Evolutionary conservation across 371 early-diverging fungal species (phyloP).

Genomic region (Mucor piriformis): DNA sequence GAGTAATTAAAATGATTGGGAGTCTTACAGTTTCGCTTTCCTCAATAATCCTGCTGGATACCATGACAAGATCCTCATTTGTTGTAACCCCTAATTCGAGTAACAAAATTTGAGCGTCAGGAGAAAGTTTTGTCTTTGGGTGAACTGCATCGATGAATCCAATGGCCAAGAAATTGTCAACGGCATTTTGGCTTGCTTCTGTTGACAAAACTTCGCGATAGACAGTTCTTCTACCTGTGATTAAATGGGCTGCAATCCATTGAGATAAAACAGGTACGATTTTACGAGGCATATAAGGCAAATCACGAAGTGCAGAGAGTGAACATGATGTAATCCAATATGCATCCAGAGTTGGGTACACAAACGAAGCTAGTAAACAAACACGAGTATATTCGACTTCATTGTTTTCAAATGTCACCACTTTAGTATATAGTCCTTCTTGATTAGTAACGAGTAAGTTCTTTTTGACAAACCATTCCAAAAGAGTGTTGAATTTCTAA

Average conservation of each 20-base stretch:
- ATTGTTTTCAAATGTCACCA: slow-evolving; percentile 31
- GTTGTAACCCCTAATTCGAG: slow-evolving; percentile 50
- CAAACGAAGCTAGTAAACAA: slow-evolving; percentile 49
- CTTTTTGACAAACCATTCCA: slow-evolving; percentile 38
- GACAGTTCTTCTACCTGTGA: slow-evolving; percentile 50
- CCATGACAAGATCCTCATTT: slow-evolving; percentile 54
- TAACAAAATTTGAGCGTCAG: slow-evolving; percentile 51
- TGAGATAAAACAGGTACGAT: slow-evolving; percentile 51
- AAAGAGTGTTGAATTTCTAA: slow-evolving; percentile 43
- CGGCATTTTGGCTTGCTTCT: slow-evolving; percentile 52
- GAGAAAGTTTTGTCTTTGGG: slow-evolving; percentile 47
- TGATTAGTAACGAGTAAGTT: slow-evolving; percentile 21
- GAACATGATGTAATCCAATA: slow-evolving; percentile 59
- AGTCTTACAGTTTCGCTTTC: slow-evolving; percentile 13
- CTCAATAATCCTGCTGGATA: slow-evolving; percentile 24
- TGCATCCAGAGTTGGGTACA: slow-evolving; percentile 54
- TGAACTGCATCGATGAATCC: slow-evolving; percentile 53
- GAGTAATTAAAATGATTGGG: neutral
- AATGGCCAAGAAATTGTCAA: slow-evolving; percentile 49
- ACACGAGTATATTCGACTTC: slow-evolving; percentile 36
- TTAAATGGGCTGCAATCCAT: slow-evolving; percentile 58
- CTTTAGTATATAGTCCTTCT: slow-evolving; percentile 24
- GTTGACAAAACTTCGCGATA: slow-evolving; percentile 56
- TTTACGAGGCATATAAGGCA: slow-evolving; percentile 55
- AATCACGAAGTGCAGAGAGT: slow-evolving; percentile 50